Evolutionary conservation across 768 basidiomycete species (phyloP).

Genomic region (Steccherinum ochraceum): DNA sequence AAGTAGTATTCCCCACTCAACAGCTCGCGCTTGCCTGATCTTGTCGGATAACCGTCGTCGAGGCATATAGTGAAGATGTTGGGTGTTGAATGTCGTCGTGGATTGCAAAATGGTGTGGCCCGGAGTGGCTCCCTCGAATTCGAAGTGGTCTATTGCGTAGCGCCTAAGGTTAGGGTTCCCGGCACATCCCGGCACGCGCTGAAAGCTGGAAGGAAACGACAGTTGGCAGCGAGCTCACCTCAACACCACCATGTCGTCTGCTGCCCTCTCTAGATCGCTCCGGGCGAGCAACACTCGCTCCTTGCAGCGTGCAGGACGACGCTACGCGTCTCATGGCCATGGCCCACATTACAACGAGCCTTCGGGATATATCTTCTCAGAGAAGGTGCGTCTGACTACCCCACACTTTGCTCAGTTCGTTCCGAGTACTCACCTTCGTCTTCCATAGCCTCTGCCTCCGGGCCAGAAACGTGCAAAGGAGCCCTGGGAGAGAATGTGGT

Average conservation of each 20-base stretch:
- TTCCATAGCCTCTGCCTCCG: constrained; percentile 58
- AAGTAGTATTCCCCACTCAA: too few species aligned
- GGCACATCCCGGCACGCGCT: background rate
- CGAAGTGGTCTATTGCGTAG: too few species aligned
- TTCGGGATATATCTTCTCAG: constrained; percentile 80
- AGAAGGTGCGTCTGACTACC: constrained; percentile 61
- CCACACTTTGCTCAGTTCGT: background rate
- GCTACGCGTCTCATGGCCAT: constrained; percentile 65
- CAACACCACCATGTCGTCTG: background rate
- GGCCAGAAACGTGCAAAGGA: constrained; percentile 86
- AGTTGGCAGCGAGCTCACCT: background rate
- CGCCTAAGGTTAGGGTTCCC: background rate
- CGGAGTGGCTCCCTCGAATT: too few species aligned
- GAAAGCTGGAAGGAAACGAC: too few species aligned
- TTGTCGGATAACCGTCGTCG: background rate
- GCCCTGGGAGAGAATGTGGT: constrained; percentile 90
- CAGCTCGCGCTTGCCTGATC: background rate
- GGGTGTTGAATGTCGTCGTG: too few species aligned
- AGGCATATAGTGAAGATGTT: background rate
- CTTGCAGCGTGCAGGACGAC: constrained; percentile 8
- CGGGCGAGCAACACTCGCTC: constrained; percentile 7
- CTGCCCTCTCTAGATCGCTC: background rate
- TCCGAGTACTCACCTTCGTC: background rate
- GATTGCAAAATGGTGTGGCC: too few species aligned
- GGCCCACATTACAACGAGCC: constrained; percentile 87